Evolutionary conservation across 257 asterid genomes (phyloP).

Genomic region (Solanum virginianum): DNA sequence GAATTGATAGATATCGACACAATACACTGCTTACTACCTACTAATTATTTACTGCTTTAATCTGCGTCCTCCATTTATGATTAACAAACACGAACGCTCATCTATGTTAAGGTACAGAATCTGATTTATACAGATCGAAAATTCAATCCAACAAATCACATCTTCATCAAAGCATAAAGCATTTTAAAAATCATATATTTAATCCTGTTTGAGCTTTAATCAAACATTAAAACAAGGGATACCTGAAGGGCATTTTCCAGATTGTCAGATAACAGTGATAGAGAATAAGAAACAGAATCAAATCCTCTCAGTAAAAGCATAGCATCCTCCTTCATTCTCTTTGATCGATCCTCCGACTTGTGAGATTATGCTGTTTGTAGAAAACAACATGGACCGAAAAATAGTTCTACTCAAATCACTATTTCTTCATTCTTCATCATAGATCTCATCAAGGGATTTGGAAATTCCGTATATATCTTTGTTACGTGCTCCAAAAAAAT

Average conservation of each 20-base stretch:
- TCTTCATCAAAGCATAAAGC: neutral
- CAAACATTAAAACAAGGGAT: neutral
- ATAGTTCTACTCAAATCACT: neutral
- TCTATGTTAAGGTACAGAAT: neutral
- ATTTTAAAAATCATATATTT: neutral
- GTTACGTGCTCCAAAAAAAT: neutral
- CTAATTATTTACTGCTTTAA: neutral
- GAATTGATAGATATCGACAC: neutral
- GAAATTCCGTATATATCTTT: conserved; percentile 25
- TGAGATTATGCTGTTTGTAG: neutral
- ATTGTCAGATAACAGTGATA: conserved; percentile 61
- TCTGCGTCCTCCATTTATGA: neutral
- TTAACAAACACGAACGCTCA: neutral
- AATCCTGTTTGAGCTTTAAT: neutral
- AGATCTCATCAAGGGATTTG: conserved; percentile 49
- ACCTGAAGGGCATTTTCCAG: conserved; percentile 85
- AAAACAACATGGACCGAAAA: neutral
- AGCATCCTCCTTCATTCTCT: conserved; percentile 33
- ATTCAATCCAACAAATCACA: neutral
- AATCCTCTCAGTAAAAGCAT: conserved; percentile 37
- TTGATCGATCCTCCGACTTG: conserved; percentile 9
- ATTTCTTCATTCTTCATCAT: conserved; percentile 25
- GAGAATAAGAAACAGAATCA: conserved; percentile 61
- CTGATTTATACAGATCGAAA: neutral
- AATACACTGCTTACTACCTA: neutral